phyloP scores from a whole-genome alignment of 208 protist genomes.

The Strigomonas culicis region DNA sequence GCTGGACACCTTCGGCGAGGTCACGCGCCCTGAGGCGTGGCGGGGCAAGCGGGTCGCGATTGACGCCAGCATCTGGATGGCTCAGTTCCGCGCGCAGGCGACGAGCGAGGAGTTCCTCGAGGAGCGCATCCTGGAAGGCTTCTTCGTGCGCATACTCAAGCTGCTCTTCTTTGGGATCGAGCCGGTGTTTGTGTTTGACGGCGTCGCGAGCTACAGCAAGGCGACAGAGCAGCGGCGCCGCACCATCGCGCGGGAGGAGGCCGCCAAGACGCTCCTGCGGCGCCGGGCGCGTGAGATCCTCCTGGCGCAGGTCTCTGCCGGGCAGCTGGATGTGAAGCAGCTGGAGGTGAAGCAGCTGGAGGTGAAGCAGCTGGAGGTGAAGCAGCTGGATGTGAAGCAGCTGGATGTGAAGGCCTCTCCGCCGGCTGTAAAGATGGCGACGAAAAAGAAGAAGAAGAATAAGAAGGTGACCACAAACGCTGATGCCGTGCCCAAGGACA shows the following conservation, averaged over 20 bases:
- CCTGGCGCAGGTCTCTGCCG: conserved; percentile 58
- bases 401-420: background rate
- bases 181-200: conserved; percentile 90
- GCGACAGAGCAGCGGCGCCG: conserved; percentile 53
- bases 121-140: conserved; percentile 69
- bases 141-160: conserved; percentile 80
- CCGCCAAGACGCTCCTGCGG: conserved; percentile 32
- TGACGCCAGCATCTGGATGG: conserved; percentile 89
- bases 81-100: conserved; percentile 57
- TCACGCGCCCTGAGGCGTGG: conserved; percentile 60
- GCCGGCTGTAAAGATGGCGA: too few species aligned
- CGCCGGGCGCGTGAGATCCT: conserved; percentile 66
- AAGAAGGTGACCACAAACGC: background rate
- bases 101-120: conserved; percentile 40
- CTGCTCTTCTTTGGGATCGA: conserved; percentile 85
- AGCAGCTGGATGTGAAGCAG: background rate
- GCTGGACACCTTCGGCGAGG: conserved; percentile 77
- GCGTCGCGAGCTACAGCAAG: conserved; percentile 52
- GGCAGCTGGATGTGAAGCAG: conserved; percentile 34
- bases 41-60: conserved; percentile 72
- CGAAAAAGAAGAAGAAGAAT: conserved; percentile 4
- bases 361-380: background rate
- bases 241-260: conserved; percentile 23
- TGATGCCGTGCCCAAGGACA: background rate
- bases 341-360: conserved; percentile 17